A percentile compares a stretch with the other conserved stretches of the same genome.
Conservation (phyloP, 1,284 basidiomycete species). For the Moniliella sp. region DNA sequence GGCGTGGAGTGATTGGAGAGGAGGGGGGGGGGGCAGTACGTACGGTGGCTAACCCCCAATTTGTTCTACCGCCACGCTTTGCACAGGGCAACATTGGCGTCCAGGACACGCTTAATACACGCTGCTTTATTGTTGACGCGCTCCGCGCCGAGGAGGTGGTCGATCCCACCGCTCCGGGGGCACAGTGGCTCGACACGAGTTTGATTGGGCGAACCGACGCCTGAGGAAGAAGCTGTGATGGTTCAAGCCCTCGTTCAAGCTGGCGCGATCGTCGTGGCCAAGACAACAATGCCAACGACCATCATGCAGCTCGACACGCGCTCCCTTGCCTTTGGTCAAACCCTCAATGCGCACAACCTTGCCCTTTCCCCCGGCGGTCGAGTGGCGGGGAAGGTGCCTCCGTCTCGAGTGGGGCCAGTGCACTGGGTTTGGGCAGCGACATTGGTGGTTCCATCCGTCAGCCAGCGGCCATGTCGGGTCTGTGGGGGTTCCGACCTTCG, state of each 20-base stretch:
- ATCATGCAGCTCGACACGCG: slow-evolving; percentile 17
- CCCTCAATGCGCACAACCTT: slow-evolving; percentile 12
- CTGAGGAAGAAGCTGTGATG: slow-evolving; percentile 3
- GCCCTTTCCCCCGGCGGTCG: slow-evolving; percentile 13
- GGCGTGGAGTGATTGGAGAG: no score
- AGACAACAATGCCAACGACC: slow-evolving; percentile 18
- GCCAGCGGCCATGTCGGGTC: slow-evolving; percentile 6
- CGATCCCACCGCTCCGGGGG: neutral
- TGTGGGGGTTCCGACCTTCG: slow-evolving; percentile 11
- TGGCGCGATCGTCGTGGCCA: slow-evolving; percentile 11
- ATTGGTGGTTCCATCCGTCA: slow-evolving; percentile 14
- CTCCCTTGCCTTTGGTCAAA: slow-evolving; percentile 13
- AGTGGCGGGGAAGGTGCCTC: slow-evolving; percentile 13
- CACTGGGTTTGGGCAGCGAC: slow-evolving; percentile 12
- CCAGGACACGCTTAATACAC: no score
- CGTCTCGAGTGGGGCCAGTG: slow-evolving; percentile 8
- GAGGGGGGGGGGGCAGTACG: no score
- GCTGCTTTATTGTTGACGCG: neutral
- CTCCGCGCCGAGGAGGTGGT: neutral
- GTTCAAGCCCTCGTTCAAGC: slow-evolving; percentile 5
- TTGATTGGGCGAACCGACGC: no score
- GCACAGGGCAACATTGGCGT: no score
- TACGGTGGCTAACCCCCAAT: no score
- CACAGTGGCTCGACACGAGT: neutral
- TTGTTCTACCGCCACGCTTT: no score